Conservation (phyloP, 2,329 filamentous ascomycete species). For the Juglanconis juglandina region DNA sequence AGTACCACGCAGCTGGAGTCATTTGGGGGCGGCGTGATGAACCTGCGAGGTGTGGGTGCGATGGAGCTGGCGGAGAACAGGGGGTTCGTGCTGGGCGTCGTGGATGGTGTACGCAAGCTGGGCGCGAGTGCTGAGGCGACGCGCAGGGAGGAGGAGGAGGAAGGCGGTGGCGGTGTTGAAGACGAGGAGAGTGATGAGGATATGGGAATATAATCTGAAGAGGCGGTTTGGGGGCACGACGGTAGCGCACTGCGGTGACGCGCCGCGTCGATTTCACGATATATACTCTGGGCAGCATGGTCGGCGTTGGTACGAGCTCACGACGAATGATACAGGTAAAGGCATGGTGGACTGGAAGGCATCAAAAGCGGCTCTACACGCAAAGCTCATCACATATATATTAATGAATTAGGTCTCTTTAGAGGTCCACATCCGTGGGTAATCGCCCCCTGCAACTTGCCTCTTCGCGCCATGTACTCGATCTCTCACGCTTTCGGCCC, state of each 20-base stretch:
- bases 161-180: conserved; percentile 57
- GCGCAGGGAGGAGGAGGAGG: conserved; percentile 72
- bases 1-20: conserved; percentile 70
- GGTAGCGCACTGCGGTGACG: background rate
- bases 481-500: background rate
- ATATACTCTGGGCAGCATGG: conserved; percentile 12
- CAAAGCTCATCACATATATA: background rate
- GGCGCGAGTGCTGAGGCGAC: conserved; percentile 76
- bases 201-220: conserved; percentile 37
- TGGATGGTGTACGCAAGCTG: conserved; percentile 83
- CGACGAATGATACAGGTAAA: conserved; percentile 11
- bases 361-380: background rate
- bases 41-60: conserved; percentile 72
- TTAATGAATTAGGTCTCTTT: background rate
- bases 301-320: conserved; percentile 14
- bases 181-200: conserved; percentile 57
- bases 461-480: background rate
- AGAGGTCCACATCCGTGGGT: background rate
- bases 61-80: conserved; percentile 90
- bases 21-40: conserved; percentile 68
- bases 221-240: background rate
- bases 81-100: conserved; percentile 77
- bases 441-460: background rate
- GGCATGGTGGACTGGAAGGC: background rate
- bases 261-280: conserved; percentile 5